Conservation (phyloP, 202 grass and related monocot species). For the Tripidium arundinaceum region DNA sequence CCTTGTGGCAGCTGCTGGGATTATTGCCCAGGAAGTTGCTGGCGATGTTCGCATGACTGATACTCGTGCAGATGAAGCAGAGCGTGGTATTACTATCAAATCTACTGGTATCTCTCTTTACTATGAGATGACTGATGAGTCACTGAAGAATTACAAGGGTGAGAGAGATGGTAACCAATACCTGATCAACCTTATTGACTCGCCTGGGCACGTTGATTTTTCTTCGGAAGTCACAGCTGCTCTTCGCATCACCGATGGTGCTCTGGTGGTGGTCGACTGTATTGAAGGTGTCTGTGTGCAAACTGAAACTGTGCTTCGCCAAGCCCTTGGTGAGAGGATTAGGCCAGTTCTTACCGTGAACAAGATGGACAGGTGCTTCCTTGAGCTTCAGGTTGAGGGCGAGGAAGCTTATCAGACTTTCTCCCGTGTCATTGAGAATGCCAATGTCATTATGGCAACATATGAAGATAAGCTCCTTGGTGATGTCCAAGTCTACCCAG, state of each 20-base stretch:
- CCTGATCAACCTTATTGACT: constrained; percentile 52
- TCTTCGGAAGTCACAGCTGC: constrained; percentile 51
- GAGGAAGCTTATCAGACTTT: constrained; percentile 32
- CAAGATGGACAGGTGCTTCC: constrained; percentile 53
- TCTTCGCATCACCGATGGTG: constrained; percentile 48
- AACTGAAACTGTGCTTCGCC: constrained; percentile 32
- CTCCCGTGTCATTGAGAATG: constrained; percentile 16
- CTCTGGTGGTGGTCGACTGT: constrained; percentile 39
- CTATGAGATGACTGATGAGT: constrained; percentile 36
- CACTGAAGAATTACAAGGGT: constrained; percentile 22
- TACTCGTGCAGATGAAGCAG: constrained; percentile 33
- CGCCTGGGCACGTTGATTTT: constrained; percentile 44
- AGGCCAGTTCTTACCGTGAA: constrained; percentile 44
- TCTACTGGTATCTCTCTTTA: constrained; percentile 45
- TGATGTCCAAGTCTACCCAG: not conserved
- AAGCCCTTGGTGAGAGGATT: constrained; percentile 44
- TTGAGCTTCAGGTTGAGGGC: constrained; percentile 40
- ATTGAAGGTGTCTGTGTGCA: constrained; percentile 41
- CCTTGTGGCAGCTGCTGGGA: constrained; percentile 49
- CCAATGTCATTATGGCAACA: not conserved
- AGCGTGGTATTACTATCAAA: constrained; percentile 43
- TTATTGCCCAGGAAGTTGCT: constrained; percentile 45
- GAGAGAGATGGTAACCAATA: constrained; percentile 34
- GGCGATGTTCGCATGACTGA: constrained; percentile 46
- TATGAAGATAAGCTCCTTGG: too few species aligned